A percentile compares a stretch with the other conserved stretches of the same genome.
Evolutionary conservation across 2,329 filamentous ascomycete genomes (phyloP).

Genomic region (Penicillium sclerotiorum): DNA sequence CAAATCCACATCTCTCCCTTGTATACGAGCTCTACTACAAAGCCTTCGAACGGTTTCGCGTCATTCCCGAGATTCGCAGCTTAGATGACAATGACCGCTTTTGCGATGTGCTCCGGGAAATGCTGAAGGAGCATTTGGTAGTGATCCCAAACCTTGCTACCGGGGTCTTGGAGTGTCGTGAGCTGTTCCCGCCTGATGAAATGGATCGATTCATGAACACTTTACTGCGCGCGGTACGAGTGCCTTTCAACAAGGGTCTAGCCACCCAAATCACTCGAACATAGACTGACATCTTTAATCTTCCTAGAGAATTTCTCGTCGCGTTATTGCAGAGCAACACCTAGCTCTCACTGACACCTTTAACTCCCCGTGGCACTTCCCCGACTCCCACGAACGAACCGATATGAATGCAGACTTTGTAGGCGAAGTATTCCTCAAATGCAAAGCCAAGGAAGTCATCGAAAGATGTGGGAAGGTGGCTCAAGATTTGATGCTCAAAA

Average conservation of each 20-base stretch:
- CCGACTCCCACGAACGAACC: conserved; percentile 68
- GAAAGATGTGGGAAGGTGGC: conserved; percentile 78
- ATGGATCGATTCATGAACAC: conserved; percentile 96
- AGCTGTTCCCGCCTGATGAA: conserved; percentile 75
- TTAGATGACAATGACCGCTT: conserved; percentile 88
- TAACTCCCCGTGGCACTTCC: conserved; percentile 86
- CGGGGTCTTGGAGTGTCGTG: conserved; percentile 88
- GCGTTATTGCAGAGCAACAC: conserved; percentile 97
- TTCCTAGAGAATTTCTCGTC: conserved; percentile 81
- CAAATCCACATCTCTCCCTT: conserved; percentile 89
- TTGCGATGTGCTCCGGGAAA: conserved; percentile 77
- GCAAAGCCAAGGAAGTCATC: conserved; percentile 86
- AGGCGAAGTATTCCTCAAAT: conserved; percentile 92
- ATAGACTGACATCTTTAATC: too few relatives aligned
- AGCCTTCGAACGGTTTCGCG: conserved; percentile 90
- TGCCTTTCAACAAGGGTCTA: neutral
- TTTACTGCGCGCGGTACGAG: conserved; percentile 77
- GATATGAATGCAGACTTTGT: conserved; percentile 78
- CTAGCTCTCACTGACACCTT: conserved; percentile 93
- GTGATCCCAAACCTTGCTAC: conserved; percentile 94
- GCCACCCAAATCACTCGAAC: neutral
- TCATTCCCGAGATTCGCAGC: conserved; percentile 78
- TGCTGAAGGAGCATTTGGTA: conserved; percentile 81
- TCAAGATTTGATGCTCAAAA: conserved; percentile 70
- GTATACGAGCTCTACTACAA: conserved; percentile 97